A percentile compares a stretch with the other conserved stretches of the same genome.
Conservation (phyloP, 2,329 filamentous ascomycete species). For the Colletotrichum tropicicola region DNA sequence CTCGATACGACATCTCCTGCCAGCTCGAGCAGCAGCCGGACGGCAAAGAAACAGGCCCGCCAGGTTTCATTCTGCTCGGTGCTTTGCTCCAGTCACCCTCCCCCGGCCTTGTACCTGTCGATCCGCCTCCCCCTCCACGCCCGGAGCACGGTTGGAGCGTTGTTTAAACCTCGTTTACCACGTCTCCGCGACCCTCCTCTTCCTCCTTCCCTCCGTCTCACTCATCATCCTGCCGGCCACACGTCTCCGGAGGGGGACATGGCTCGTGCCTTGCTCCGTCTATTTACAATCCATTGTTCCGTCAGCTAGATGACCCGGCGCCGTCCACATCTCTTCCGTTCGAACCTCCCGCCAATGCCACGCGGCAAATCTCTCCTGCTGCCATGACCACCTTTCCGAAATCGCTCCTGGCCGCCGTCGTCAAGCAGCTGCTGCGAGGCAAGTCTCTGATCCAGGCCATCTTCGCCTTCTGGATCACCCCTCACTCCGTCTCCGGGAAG, state of each 20-base stretch:
- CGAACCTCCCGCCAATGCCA: slow-evolving; percentile 40
- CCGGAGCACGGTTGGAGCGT: slow-evolving; percentile 11
- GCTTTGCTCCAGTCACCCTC: neutral
- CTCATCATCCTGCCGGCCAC: neutral
- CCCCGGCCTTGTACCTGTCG: slow-evolving; percentile 15
- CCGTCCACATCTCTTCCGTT: neutral
- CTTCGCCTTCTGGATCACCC: slow-evolving; percentile 41
- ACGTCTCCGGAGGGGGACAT: slow-evolving; percentile 15
- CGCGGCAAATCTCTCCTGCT: slow-evolving; percentile 62
- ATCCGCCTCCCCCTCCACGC: slow-evolving; percentile 3
- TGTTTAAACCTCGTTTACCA: slow-evolving; percentile 28
- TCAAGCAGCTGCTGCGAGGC: slow-evolving; percentile 67
- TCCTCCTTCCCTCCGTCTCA: slow-evolving; percentile 2
- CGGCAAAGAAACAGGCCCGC: neutral
- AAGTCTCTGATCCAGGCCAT: slow-evolving; percentile 68
- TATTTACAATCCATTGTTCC: slow-evolving; percentile 29
- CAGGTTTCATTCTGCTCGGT: slow-evolving; percentile 27
- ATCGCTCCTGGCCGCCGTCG: slow-evolving; percentile 60
- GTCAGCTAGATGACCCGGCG: slow-evolving; percentile 31
- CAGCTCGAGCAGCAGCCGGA: neutral
- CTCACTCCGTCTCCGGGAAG: slow-evolving; percentile 19
- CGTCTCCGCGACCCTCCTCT: slow-evolving; percentile 15
- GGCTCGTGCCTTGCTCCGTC: slow-evolving; percentile 20
- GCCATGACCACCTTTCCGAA: slow-evolving; percentile 66
- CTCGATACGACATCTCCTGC: slow-evolving; percentile 23